Percentiles rank a stretch among this genome's conserved stretches.
Conservation (phyloP, 495 filamentous ascomycete species). For the Evansstolkia leycettana region DNA sequence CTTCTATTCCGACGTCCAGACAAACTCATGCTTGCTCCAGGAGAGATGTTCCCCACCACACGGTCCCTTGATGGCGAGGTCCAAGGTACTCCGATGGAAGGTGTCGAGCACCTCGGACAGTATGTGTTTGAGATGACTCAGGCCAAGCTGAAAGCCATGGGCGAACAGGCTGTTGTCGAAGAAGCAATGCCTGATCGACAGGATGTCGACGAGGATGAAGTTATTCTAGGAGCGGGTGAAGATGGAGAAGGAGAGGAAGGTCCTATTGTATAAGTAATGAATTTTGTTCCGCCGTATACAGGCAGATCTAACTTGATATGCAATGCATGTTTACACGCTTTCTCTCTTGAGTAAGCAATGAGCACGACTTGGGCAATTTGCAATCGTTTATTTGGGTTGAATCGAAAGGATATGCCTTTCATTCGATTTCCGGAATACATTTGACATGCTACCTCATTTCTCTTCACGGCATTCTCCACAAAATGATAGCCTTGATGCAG, state of each 20-base stretch:
- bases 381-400: too few relatives aligned
- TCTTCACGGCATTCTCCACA: too few relatives aligned
- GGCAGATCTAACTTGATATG: too few relatives aligned
- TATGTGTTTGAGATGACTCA: constrained; percentile 96
- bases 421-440: too few relatives aligned
- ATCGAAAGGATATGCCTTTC: too few relatives aligned
- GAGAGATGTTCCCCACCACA: constrained; percentile 72
- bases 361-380: too few relatives aligned
- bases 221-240: constrained; percentile 24
- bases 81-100: constrained; percentile 60
- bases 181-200: constrained; percentile 24
- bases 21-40: constrained; percentile 66
- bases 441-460: too few relatives aligned
- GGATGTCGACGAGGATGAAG: constrained; percentile 33
- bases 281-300: too few relatives aligned
- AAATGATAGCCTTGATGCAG: too few relatives aligned
- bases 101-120: constrained; percentile 88
- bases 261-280: too few relatives aligned
- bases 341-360: not conserved
- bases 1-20: constrained; percentile 57
- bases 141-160: constrained; percentile 60
- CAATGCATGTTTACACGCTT: not conserved
- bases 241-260: constrained; percentile 8
- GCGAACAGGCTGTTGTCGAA: constrained; percentile 24
- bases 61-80: constrained; percentile 46